phyloP scores from a whole-genome alignment of 176 grass and related monocot genomes.

The Aegilops longissima region DNA sequence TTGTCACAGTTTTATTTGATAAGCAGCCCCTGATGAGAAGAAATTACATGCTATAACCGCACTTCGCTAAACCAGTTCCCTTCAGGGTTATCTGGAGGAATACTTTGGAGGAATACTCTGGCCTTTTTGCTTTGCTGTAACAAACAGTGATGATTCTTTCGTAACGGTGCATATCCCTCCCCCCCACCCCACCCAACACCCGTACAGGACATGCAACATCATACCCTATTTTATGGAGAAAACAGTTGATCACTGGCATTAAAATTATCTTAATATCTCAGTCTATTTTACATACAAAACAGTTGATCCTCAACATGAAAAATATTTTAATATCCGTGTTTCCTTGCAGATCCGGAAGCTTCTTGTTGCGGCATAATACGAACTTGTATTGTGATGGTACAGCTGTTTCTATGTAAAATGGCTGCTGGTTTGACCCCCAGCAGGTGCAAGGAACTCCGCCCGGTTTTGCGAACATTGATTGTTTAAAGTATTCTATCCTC shows the following conservation, averaged over 20 bases:
- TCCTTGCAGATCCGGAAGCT: conserved; percentile 63
- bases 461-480: conserved; percentile 53
- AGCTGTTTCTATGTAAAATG: conserved; percentile 40
- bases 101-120: neutral
- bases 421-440: conserved; percentile 12
- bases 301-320: neutral
- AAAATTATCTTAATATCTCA: neutral
- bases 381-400: conserved; percentile 23
- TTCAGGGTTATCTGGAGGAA: neutral
- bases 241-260: neutral
- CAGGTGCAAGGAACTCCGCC: conserved; percentile 15
- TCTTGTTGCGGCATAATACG: conserved; percentile 52
- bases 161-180: neutral
- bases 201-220: neutral
- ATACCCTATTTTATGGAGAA: neutral
- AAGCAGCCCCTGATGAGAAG: neutral
- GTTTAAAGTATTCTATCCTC: conserved; percentile 49
- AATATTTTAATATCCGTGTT: neutral
- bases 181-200: neutral
- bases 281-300: neutral
- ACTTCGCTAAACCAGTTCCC: neutral
- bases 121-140: neutral
- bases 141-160: neutral
- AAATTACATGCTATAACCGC: neutral
- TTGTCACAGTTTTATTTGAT: neutral